Evolutionary conservation across 2,329 filamentous ascomycete genomes (phyloP).

Genomic region (Arthrobotrys pseudoclavata): DNA sequence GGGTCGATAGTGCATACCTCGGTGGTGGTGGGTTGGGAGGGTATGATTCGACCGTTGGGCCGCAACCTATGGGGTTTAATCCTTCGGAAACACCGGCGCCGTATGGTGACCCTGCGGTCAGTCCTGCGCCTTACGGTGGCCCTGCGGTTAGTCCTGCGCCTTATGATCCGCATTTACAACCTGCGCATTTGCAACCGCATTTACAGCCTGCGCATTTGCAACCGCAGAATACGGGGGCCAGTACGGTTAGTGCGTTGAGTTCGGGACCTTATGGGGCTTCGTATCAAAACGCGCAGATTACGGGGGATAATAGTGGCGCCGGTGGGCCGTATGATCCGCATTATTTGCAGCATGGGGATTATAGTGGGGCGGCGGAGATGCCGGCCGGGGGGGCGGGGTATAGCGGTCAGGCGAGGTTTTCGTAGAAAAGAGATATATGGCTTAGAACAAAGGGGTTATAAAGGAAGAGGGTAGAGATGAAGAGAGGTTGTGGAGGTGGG

Average conservation of each 20-base stretch:
- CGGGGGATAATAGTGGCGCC: conserved; percentile 22
- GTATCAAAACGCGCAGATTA: conserved; percentile 44
- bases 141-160: conserved; percentile 38
- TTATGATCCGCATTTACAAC: conserved; percentile 51
- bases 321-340: conserved; percentile 49
- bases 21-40: conserved; percentile 19
- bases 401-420: conserved; percentile 41
- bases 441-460: background rate
- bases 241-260: conserved; percentile 38
- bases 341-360: conserved; percentile 56
- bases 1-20: conserved; percentile 37
- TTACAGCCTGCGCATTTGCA: conserved; percentile 51
- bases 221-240: conserved; percentile 52
- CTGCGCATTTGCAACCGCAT: conserved; percentile 50
- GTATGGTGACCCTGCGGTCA: conserved; percentile 2
- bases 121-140: conserved; percentile 37
- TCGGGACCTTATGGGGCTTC: conserved; percentile 20
- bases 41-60: conserved; percentile 26
- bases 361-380: conserved; percentile 31
- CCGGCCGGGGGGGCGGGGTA: conserved; percentile 31
- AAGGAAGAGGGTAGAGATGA: background rate
- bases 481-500: background rate
- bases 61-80: conserved; percentile 52
- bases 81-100: conserved; percentile 50
- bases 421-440: conserved; percentile 9